A percentile compares a stretch with the other conserved stretches of the same genome.
Evolutionary conservation across 1,284 basidiomycete genomes (phyloP).

Genomic region (Papiliotrema nemorosa): DNA sequence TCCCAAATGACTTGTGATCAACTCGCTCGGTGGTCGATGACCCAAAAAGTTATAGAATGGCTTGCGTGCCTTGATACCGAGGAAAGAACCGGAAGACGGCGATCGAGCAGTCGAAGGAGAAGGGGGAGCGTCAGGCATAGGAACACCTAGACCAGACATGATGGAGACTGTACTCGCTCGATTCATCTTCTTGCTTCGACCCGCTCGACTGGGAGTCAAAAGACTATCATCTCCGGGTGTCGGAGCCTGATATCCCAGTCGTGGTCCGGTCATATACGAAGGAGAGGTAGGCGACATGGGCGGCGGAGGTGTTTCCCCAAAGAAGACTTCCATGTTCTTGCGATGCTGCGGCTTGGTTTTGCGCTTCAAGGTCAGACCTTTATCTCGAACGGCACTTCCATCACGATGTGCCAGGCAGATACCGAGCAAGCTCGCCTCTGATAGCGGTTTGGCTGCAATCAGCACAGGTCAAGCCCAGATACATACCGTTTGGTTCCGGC

Average conservation of each 20-base stretch:
- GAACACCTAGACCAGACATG: constrained; percentile 84
- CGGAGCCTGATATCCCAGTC: constrained; percentile 25
- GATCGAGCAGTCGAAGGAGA: constrained; percentile 34
- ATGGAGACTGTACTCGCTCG: constrained; percentile 92
- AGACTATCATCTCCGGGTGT: not conserved
- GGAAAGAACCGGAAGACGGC: constrained; percentile 44
- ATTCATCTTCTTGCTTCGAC: constrained; percentile 63
- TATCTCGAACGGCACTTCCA: constrained; percentile 61
- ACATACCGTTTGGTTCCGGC: constrained; percentile 52
- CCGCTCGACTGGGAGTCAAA: constrained; percentile 14
- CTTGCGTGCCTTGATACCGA: constrained; percentile 32
- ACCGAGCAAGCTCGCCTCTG: constrained; percentile 74
- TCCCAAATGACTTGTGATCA: constrained; percentile 92
- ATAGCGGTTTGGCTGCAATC: constrained; percentile 58
- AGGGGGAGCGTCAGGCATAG: constrained; percentile 60
- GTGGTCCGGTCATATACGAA: constrained; percentile 42
- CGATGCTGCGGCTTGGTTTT: constrained; percentile 52
- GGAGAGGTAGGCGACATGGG: constrained; percentile 52
- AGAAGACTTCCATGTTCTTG: constrained; percentile 57
- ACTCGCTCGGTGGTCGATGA: constrained; percentile 91
- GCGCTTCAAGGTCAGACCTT: constrained; percentile 70
- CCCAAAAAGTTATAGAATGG: constrained; percentile 95
- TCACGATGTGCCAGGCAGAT: constrained; percentile 81
- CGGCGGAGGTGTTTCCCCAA: constrained; percentile 56
- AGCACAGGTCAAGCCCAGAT: not conserved